Base-by-base conservation (phyloP, 352 stramenopile species). In the Pythium apleroticum region DNA sequence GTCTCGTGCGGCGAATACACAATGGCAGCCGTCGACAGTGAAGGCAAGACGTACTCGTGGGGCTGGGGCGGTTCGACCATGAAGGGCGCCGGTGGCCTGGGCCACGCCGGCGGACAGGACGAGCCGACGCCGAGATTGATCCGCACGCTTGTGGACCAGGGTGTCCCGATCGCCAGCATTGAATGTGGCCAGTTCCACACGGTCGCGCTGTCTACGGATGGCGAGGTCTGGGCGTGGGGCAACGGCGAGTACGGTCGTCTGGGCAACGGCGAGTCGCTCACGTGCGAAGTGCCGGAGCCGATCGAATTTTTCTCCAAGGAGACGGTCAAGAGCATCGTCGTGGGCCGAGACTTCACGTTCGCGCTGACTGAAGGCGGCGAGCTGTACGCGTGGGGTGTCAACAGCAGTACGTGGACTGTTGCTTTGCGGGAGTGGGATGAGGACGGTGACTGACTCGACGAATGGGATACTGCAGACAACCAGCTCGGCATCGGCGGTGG, bases 191-290 rank as follows among this genome's bases (percentile, higher is more conserved):
- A 96, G 67, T 93, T 93, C 68, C 91, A 98, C 78, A 97, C 89
- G 5, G 84, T 96, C 15, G 89, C 91, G 33, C 80, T 97, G 12
- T 88, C 88, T 10, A 84, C 76, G 39, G 90, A 97, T 64, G 89
- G 89, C 24, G 93, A 98, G 72, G 83, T 97, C 11, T 97, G 87
- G 89, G 89, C 89, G 14, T 97, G 89, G 89, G 93, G 93, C 52
- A 91, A 91, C 53, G 93, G 93, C 63, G 89, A 97, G 72, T 97
- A 97, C 75, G 93, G 93, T 17, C 78, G 91, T 17, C 74, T 97
- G 22, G 93, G 93, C 56, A 97, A 98, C 55, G 90, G 90, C 52
- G 89, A 95, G 63, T 90, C 82, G 11, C 75, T 86, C 48, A 93
- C 77, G 53, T 88, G 79, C 59, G 85, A 94, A 60, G 82, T 91